Evolutionary conservation across 2,329 filamentous ascomycete species (phyloP), one percentile per base, ranked within the genome.

Genomic region (Penicillium sp.): DNA sequence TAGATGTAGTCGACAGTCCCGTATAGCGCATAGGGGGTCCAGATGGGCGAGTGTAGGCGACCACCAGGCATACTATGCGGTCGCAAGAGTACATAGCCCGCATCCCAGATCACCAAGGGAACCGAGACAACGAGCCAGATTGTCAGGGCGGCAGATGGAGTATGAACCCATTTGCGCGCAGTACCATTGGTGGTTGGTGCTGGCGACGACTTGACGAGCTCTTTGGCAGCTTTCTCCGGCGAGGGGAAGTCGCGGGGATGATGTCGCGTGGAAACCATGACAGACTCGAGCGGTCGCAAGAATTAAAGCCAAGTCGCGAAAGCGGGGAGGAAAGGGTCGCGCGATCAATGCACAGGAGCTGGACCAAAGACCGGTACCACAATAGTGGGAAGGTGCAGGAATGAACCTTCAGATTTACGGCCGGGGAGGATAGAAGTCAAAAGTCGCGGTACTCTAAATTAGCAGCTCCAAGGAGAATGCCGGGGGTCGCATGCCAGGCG

Each of bases 11-110:
- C 92, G 65, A 96, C 81, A 53, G 82, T 79, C 58, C 89, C 90
- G 78, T 96, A 96, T 1, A 96, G 85, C 70, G 84, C 86, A 78
- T 96, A 96, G 0, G 90, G 91, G 34, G 78, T 79, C 84, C 86
- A 96, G 43, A 96, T 69, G 1, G 90, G 90, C 67, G 79, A 83
- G 78, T 96, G 90, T 54, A 89, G 79, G 49, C 76, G 77, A 15
- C 92, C 92, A 66, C 91, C 90, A 0, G 88, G 86, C 90, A 96
- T 95, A 58, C 87, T 90, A 75, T 88, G 85, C 34, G 92, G 92
- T 20, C 92, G 90, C 55, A 90, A 79, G 49, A 96, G 81, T 41
- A 96, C 86, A 79, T 96, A 96, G 59, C 81, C 80, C 34, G 85
- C 85, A 78, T 96, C 92, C 92, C 92, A 96, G 53, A 86, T 71